Evolutionary conservation across 23 red algal genomes (phyloP).

Genomic region (Rhodosorus marinus): DNA sequence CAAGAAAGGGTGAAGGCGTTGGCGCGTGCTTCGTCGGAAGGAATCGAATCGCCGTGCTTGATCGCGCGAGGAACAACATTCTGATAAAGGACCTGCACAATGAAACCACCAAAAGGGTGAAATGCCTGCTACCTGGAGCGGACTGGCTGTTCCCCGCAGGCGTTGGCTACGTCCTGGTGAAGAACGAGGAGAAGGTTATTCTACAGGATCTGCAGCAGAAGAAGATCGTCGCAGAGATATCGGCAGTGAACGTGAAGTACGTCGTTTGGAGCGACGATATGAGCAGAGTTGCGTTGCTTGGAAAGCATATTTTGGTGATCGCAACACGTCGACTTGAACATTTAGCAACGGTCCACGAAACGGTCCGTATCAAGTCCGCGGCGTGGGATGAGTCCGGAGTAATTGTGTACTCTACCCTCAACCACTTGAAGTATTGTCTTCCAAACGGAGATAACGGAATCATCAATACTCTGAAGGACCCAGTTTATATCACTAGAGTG

Average conservation of each 20-base stretch:
- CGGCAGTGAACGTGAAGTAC: constrained; percentile 43
- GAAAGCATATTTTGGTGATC: constrained; percentile 75
- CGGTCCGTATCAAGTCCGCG: constrained; percentile 94
- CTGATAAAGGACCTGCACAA: constrained; percentile 69
- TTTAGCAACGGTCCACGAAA: constrained; percentile 88
- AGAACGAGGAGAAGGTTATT: constrained; percentile 45
- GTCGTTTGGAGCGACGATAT: constrained; percentile 86
- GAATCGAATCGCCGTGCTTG: constrained; percentile 70
- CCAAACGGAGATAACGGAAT: constrained; percentile 96
- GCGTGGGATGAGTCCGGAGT: constrained; percentile 99
- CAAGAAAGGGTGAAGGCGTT: constrained; percentile 38
- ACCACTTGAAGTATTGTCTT: constrained; percentile 98
- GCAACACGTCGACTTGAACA: constrained; percentile 70
- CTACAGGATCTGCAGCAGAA: constrained; percentile 71
- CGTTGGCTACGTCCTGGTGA: constrained; percentile 62
- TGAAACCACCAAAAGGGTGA: constrained; percentile 55
- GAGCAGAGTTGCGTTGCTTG: constrained; percentile 63
- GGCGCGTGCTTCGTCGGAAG: constrained; percentile 79
- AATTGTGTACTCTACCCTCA: constrained; percentile 86
- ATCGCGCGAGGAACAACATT: constrained; percentile 53
- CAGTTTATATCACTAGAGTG: constrained; percentile 77
- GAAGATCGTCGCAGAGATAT: constrained; percentile 50
- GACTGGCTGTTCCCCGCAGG: constrained; percentile 62
- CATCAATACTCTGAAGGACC: constrained; percentile 46
- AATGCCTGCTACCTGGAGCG: constrained; percentile 48